These are phyloP conservation scores for Carex kokanica DNA, from an alignment of 176 grass and related monocot genomes.

Conservation along the genomic window DNA sequence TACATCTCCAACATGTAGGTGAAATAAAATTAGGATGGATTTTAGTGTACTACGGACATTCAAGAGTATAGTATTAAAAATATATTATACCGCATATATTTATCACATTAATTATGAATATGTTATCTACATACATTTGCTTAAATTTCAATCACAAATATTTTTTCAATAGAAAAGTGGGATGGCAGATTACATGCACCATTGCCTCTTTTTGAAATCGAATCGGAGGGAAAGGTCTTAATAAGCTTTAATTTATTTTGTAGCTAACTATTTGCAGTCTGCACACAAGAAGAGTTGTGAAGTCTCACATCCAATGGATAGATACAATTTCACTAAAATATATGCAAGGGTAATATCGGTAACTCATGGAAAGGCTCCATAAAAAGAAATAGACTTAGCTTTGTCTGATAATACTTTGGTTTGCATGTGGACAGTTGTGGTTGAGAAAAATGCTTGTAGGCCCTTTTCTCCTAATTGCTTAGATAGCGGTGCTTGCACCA, in stretches of 20 bases:
- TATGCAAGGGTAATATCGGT: not conserved
- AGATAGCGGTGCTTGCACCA: not conserved
- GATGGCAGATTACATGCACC: not conserved
- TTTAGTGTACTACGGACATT: no score
- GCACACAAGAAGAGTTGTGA: not conserved
- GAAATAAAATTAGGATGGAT: no score
- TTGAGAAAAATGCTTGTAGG: not conserved
- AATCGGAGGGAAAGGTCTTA: not conserved
- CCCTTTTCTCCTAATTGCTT: not conserved
- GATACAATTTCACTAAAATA: not conserved
- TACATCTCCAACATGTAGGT: no score
- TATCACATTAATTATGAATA: no score
- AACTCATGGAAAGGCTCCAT: not conserved
- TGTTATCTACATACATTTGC: no score
- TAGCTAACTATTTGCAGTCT: not conserved
- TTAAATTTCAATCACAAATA: no score
- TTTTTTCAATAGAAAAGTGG: not conserved
- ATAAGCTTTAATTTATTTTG: not conserved
- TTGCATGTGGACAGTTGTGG: conserved; percentile 6
- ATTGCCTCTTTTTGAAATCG: not conserved
- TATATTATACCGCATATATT: no score
- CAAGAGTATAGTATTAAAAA: no score
- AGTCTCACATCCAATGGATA: not conserved
- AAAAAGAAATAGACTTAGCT: not conserved
- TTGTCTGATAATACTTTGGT: not conserved